Conservation (phyloP, 495 filamentous ascomycete genomes). For the Neurospora cerealis region DNA sequence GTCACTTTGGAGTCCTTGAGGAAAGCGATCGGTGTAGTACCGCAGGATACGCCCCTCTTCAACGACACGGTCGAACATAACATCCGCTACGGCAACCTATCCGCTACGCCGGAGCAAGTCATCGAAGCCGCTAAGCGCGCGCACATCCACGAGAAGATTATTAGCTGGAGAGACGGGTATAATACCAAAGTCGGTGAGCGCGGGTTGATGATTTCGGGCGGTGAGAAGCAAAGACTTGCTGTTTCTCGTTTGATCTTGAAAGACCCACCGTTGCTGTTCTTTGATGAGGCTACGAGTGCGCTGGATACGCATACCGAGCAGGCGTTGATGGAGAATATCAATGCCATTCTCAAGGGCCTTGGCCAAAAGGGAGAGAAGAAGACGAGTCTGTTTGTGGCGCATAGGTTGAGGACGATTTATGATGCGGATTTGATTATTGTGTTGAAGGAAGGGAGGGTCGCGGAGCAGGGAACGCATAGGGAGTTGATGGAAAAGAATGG, state of each 20-base stretch:
- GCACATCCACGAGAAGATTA: constrained; percentile 73
- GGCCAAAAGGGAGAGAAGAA: constrained; percentile 42
- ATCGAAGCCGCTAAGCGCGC: constrained; percentile 68
- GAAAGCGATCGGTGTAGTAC: constrained; percentile 84
- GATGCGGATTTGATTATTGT: constrained; percentile 95
- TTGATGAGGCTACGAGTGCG: constrained; percentile 95
- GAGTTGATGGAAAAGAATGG: constrained; percentile 66
- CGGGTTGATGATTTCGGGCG: constrained; percentile 96
- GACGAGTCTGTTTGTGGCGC: constrained; percentile 91
- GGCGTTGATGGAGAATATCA: constrained; percentile 83
- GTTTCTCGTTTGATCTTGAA: constrained; percentile 82
- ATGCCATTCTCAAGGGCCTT: constrained; percentile 60
- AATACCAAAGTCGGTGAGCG: constrained; percentile 88
- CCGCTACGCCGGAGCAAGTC: constrained; percentile 65
- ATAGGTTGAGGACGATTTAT: constrained; percentile 83
- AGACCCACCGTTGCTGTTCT: constrained; percentile 87
- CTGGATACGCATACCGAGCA: constrained; percentile 95
- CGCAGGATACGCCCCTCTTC: constrained; percentile 94
- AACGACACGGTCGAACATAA: constrained; percentile 94
- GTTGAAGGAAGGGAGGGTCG: constrained; percentile 69
- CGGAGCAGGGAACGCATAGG: constrained; percentile 77
- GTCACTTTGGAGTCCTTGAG: constrained; percentile 75
- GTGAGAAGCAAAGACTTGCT: constrained; percentile 91
- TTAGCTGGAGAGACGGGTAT: constrained; percentile 73
- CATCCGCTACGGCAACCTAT: constrained; percentile 85